Evolutionary conservation across 257 asterid genomes (phyloP), one percentile per base, ranked within the genome.

Genomic region (Fraxinus americana): DNA sequence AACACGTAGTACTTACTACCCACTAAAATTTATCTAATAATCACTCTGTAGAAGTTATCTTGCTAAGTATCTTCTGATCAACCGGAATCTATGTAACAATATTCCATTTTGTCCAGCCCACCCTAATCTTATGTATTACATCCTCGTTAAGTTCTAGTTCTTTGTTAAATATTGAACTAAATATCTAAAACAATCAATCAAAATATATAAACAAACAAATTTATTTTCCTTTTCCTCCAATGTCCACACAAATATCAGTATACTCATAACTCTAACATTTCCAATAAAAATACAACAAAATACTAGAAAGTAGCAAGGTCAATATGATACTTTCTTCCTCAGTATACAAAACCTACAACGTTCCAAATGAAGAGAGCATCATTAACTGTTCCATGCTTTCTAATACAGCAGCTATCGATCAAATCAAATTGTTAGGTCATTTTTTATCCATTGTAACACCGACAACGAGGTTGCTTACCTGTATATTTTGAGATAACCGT

Each of bases 401-500:
- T 75, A 75, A 75, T 65, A 73, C 76, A 74, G 74, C 67, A 36
- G 79, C 78, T 80, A 80, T 76, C 79, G 74, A 69, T 76, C 43
- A 45, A 67, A 71, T 23, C 67, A 54, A 48, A 66, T 23, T 23
- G 73, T 68, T 10, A 39, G 70, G 75, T 85, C 83, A 86, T 82
- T 85, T 85, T 74, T 81, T 85, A 80, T 87, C 92, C n/a, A 85
- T 83, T 34, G 91, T 89, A 73, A 89, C 79, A 19, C 91, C 91
- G 41, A 89, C 89, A 65, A 87, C 91, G 3, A 89, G 90, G 34
- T 85, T 89, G 91, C 89, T 89, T 41, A 89, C 92, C 92, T 87
- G 76, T 36, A 80, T 57, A 73, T 36, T 70, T 73, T 71, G 35
- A 67, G 48, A 75, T 68, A 43, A n/a, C 63, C 71, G 59, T 72